Base-by-base conservation (phyloP, 306 rosid species). In the Hippophae rhamnoides region DNA sequence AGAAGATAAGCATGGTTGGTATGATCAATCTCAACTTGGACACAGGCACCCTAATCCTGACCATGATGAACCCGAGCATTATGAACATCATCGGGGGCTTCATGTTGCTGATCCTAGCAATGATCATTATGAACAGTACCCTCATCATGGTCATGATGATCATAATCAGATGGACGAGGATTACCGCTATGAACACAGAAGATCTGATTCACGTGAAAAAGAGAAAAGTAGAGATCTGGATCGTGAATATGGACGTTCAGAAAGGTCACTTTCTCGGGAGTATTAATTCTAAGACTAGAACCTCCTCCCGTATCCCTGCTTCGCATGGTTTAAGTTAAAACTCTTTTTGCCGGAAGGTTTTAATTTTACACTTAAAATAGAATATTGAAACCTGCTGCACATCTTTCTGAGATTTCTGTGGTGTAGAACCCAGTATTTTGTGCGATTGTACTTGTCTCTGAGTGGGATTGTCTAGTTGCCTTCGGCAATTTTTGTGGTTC, bases 201-300 rank as follows among this genome's bases (percentile, higher is more conserved):
- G 70, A 59, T 82, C 88, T 53, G 90, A 83, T 65, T 62, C 89
- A 47, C 87, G 59, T 44, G 98, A 85, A 41, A 73, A 77, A 74
- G 98, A 83, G 77, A 80, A 57, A 75, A 70, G 65, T 63, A 84
- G 77, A 43, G 97, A 84, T 57, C 13, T 52, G 67, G 89, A 82
- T 62, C 83, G 64, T 23, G 95, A 87, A 47, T 67, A 82, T 62
- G 82, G 65, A 41, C 84, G 75, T 50, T 50, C 82, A 6, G 86
- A 87, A 58, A 84, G 99, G 72, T 88, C 99, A 14, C 81, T 59
- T 56, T 92, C 99, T 14, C 77, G 84, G 61, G 99, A 93, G 62
- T 80, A 80, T 48, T 84, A 78, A 61, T 80, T 82, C 67, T 31
- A 65, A 69, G 67, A 45, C 56, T 55, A 31, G 45, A 54, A 50